Evolutionary conservation across 2,329 filamentous ascomycete genomes (phyloP).

Genomic region (Alternaria viburni): DNA sequence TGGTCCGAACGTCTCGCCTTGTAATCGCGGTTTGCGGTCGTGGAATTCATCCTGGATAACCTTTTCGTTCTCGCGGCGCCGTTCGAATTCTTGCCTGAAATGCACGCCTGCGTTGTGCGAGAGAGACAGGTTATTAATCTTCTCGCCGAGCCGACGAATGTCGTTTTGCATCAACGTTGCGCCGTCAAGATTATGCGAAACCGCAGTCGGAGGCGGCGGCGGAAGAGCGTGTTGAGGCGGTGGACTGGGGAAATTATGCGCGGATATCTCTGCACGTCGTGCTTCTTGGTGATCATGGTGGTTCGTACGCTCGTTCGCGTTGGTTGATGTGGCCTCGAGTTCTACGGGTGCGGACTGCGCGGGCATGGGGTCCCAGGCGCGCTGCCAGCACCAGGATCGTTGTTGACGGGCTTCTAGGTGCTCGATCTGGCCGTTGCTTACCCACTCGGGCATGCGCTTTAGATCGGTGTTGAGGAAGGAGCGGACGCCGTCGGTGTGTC

Average conservation of each 20-base stretch:
- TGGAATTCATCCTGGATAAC: conserved; percentile 35
- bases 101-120: conserved; percentile 11
- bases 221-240: conserved; percentile 17
- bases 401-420: conserved; percentile 40
- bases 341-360: conserved; percentile 34
- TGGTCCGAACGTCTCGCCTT: conserved; percentile 9
- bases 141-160: conserved; percentile 39
- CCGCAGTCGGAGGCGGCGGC: conserved; percentile 4
- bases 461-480: conserved; percentile 52
- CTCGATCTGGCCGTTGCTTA: conserved; percentile 33
- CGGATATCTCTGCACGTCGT: not conserved
- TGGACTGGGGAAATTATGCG: conserved; percentile 5
- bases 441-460: conserved; percentile 48
- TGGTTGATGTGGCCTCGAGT: conserved; percentile 31
- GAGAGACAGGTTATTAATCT: conserved; percentile 38
- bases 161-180: conserved; percentile 34
- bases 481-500: conserved; percentile 44
- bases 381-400: conserved; percentile 47
- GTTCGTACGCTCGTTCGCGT: not conserved
- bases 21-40: conserved; percentile 17
- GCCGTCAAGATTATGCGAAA: conserved; percentile 23
- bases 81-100: conserved; percentile 24
- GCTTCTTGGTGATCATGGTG: not conserved
- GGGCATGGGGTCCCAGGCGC: conserved; percentile 36
- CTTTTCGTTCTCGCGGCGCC: conserved; percentile 37